phyloP scores from a whole-genome alignment of 176 grass and related monocot genomes.

The Avena insularis region DNA sequence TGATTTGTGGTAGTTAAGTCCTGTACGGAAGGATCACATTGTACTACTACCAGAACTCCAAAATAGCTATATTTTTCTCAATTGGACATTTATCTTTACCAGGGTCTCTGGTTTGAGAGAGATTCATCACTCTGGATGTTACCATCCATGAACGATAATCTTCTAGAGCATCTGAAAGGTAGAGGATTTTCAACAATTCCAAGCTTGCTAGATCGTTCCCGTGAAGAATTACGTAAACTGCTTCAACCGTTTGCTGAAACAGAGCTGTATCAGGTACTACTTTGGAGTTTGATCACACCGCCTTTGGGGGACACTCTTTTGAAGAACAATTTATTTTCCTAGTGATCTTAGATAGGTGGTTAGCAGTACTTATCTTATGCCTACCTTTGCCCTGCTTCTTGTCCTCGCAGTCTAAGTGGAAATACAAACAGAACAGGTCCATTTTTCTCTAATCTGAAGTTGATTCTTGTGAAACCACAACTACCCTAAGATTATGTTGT shows the following conservation, averaged over 20 bases:
- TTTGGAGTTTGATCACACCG: slow-evolving; percentile 30
- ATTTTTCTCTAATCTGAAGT: slow-evolving; percentile 5
- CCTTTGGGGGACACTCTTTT: slow-evolving; percentile 11
- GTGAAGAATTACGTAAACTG: slow-evolving; percentile 66
- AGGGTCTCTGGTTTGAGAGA: slow-evolving; percentile 95
- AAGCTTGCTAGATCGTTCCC: slow-evolving; percentile 63
- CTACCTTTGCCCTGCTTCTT: slow-evolving; percentile 9
- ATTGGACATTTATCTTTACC: slow-evolving; percentile 28
- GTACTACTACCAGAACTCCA: slow-evolving; percentile 13
- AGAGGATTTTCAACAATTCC: slow-evolving; percentile 59
- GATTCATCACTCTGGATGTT: slow-evolving; percentile 92
- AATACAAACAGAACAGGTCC: slow-evolving; percentile 3
- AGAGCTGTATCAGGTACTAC: slow-evolving; percentile 75
- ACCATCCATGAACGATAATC: slow-evolving; percentile 79
- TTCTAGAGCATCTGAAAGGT: slow-evolving; percentile 73
- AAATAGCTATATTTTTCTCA: slow-evolving; percentile 20
- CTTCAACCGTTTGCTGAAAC: slow-evolving; percentile 62
- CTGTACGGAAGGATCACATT: slow-evolving; percentile 14
- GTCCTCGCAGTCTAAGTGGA: slow-evolving; percentile 21
- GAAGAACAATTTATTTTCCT: slow-evolving; percentile 33
- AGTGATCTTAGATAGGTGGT: slow-evolving; percentile 7
- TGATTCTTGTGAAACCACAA: slow-evolving; percentile 30
- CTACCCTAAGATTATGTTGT: neutral
- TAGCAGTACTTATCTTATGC: slow-evolving; percentile 7
- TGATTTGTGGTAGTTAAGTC: neutral